Conservation (phyloP, 805 yeast species). For the Yarrowia alimentaria region DNA sequence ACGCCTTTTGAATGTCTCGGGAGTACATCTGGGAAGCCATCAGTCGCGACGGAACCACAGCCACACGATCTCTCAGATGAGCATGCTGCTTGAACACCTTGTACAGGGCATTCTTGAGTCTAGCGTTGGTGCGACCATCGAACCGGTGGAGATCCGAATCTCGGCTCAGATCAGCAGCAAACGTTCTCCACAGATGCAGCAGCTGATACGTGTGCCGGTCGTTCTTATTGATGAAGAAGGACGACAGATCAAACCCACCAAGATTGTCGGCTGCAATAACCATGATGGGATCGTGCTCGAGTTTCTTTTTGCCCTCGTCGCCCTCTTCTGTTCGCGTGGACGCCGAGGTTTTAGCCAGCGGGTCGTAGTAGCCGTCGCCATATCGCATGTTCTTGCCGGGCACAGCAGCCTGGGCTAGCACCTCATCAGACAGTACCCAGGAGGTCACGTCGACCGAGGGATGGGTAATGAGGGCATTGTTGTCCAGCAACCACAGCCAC, state of each 20-base stretch:
- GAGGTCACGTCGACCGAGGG: slow-evolving; percentile 3
- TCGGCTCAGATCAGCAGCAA: slow-evolving; percentile 11
- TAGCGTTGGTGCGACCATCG: slow-evolving; percentile 18
- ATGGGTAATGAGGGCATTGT: slow-evolving; percentile 19
- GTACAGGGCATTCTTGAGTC: slow-evolving; percentile 17
- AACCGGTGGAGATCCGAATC: slow-evolving; percentile 6
- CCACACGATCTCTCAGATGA: slow-evolving; percentile 12
- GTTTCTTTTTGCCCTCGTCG: neutral
- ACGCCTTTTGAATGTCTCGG: neutral
- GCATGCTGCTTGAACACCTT: slow-evolving; percentile 10
- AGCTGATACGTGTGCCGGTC: slow-evolving; percentile 4
- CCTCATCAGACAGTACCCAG: slow-evolving; percentile 1
- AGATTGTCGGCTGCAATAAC: slow-evolving; percentile 3
- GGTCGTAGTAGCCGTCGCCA: slow-evolving; percentile 20
- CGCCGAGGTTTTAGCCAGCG: slow-evolving; percentile 4
- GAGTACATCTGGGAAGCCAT: slow-evolving; percentile 3
- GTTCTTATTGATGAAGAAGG: neutral
- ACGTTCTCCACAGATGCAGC: slow-evolving; percentile 18
- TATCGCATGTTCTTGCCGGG: neutral
- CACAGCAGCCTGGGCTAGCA: slow-evolving; percentile 1
- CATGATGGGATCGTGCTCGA: neutral
- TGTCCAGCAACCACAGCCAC: slow-evolving; percentile 25
- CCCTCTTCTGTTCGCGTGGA: slow-evolving; percentile 11
- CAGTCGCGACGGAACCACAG: slow-evolving; percentile 9
- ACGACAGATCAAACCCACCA: slow-evolving; percentile 17